These are phyloP conservation scores for Nannizziopsis arthrosporioides DNA, from an alignment of 2,329 filamentous ascomycete genomes.

Conservation along the genomic window DNA sequence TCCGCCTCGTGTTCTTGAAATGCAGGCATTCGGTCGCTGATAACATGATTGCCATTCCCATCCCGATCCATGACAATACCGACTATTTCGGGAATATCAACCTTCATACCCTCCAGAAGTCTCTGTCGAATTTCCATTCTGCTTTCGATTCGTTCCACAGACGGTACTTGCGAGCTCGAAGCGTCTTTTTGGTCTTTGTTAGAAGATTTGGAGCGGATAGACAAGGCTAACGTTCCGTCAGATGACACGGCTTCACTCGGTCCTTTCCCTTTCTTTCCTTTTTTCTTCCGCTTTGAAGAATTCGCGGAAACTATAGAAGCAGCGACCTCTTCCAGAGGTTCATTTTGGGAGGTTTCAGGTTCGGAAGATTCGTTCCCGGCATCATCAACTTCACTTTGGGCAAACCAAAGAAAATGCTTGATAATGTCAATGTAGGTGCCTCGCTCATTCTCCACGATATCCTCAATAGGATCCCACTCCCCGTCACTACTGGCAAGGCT, in stretches of 20 bases:
- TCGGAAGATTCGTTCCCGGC: neutral
- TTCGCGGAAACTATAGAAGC: neutral
- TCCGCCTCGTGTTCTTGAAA: conserved; percentile 36
- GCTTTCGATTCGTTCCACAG: conserved; percentile 36
- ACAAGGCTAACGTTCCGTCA: neutral
- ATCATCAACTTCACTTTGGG: conserved; percentile 13
- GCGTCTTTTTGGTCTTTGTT: conserved; percentile 13
- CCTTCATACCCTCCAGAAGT: conserved; percentile 32
- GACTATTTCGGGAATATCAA: conserved; percentile 15
- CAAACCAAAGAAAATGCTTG: conserved; percentile 37
- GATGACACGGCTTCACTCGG: neutral
- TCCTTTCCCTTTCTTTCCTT: conserved; percentile 22
- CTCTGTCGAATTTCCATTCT: conserved; percentile 31
- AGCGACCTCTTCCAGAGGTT: neutral
- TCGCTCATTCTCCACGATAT: conserved; percentile 37
- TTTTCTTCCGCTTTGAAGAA: conserved; percentile 22
- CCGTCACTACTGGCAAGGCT: conserved; percentile 30
- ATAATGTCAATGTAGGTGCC: conserved; percentile 37
- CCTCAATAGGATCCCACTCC: conserved; percentile 35
- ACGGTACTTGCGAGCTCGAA: conserved; percentile 19
- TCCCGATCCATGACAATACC: conserved; percentile 15
- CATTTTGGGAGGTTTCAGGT: neutral
- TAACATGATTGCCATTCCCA: conserved; percentile 23
- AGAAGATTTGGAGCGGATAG: neutral
- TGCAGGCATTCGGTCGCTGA: conserved; percentile 26